phyloP scores from a whole-genome alignment of 1,284 basidiomycete species.

The Ganoderma resinaceum region DNA sequence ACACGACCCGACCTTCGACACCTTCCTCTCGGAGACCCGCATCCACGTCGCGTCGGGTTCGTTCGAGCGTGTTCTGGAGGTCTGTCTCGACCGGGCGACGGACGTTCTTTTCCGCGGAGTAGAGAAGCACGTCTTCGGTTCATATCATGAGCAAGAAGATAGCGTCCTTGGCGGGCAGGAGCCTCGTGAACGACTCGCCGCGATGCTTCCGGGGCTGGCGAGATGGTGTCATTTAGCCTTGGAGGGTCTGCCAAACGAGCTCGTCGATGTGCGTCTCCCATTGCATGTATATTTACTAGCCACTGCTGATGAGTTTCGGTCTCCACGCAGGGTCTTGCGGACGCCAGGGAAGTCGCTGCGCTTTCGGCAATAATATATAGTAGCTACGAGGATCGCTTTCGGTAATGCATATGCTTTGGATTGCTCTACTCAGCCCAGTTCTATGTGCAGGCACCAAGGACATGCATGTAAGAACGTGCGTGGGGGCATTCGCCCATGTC shows the following conservation, averaged over 20 bases:
- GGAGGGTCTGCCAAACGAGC: constrained; percentile 79
- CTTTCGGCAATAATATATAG: constrained; percentile 47
- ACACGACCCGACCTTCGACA: constrained; percentile 60
- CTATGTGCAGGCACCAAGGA: constrained; percentile 2
- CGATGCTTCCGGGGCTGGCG: constrained; percentile 79
- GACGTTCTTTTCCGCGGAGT: constrained; percentile 61
- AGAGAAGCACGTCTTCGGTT: constrained; percentile 59
- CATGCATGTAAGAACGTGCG: neutral
- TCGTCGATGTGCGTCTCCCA: constrained; percentile 76
- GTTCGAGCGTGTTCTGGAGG: constrained; percentile 72
- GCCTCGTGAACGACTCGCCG: constrained; percentile 58
- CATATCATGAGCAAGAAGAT: constrained; percentile 31
- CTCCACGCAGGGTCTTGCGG: constrained; percentile 38
- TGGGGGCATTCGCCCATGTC: neutral
- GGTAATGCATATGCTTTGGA: constrained; percentile 33
- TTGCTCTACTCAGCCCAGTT: constrained; percentile 1
- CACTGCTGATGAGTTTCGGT: too few species aligned
- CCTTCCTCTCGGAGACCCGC: constrained; percentile 75
- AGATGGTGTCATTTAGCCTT: constrained; percentile 79
- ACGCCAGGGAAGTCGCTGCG: constrained; percentile 40
- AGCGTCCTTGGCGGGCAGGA: constrained; percentile 27
- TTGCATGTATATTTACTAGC: neutral
- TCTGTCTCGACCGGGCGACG: constrained; percentile 73
- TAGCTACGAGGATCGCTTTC: constrained; percentile 44
- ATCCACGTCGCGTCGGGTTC: constrained; percentile 70